Conservation (phyloP, 129 eudicot species). For the Scalesia atractyloides region DNA sequence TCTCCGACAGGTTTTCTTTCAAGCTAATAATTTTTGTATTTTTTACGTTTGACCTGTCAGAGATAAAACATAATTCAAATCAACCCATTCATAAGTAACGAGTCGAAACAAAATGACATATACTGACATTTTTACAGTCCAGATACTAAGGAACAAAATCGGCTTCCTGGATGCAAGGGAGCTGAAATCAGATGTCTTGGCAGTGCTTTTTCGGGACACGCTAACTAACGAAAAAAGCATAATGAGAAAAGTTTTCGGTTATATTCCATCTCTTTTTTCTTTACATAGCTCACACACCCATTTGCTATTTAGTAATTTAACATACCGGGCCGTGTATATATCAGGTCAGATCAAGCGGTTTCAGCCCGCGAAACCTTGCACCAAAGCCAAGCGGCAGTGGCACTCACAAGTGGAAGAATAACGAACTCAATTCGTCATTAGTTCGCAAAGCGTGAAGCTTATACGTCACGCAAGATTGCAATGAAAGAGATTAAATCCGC, state of each 20-base stretch:
- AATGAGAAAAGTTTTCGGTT: slow-evolving; percentile 82
- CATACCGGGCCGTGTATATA: background rate
- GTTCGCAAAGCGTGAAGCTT: slow-evolving; percentile 63
- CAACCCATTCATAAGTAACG: background rate
- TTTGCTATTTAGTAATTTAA: slow-evolving; percentile 14
- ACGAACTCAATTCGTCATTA: slow-evolving; percentile 50
- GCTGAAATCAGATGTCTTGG: slow-evolving; percentile 58
- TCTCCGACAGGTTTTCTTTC: background rate
- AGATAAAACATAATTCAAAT: background rate
- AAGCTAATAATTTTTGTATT: background rate
- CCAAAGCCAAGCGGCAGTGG: slow-evolving; percentile 95
- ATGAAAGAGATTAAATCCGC: slow-evolving; percentile 62
- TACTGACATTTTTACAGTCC: slow-evolving; percentile 89
- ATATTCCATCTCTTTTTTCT: slow-evolving; percentile 33
- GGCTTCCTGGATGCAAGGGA: slow-evolving; percentile 87
- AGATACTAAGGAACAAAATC: slow-evolving; percentile 81
- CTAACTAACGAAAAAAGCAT: slow-evolving; percentile 75
- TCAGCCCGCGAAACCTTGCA: slow-evolving; percentile 87
- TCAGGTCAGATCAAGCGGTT: slow-evolving; percentile 84
- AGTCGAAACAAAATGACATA: background rate
- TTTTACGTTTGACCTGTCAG: background rate
- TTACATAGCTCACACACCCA: slow-evolving; percentile 13
- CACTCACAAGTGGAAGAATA: slow-evolving; percentile 82
- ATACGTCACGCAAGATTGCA: slow-evolving; percentile 45
- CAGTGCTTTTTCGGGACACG: slow-evolving; percentile 61